Evolutionary conservation across 192 early-diverging fungal species (phyloP).

Genomic region (Geosiphon pyriformis): DNA sequence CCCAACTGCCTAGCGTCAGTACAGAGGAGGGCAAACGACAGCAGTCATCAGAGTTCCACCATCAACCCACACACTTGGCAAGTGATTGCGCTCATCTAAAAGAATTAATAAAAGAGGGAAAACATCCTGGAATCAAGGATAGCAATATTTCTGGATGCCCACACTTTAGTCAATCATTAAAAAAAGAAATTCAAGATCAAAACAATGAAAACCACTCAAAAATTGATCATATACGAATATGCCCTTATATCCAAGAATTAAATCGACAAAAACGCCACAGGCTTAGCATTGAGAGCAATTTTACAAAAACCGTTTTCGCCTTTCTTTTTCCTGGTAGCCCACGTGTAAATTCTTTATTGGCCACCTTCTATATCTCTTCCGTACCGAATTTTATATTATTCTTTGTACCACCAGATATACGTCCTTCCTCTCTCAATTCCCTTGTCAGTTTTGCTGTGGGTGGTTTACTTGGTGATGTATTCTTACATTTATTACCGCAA

Average conservation of each 20-base stretch:
- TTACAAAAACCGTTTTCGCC: slow-evolving; percentile 43
- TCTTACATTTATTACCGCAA: slow-evolving; percentile 78
- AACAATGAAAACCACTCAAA: background rate
- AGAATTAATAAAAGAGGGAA: slow-evolving; percentile 7
- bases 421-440: slow-evolving; percentile 54
- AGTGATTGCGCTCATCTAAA: background rate
- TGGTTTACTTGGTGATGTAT: slow-evolving; percentile 78
- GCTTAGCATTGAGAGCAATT: slow-evolving; percentile 14
- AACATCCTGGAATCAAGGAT: background rate
- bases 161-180: background rate
- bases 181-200: background rate
- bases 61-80: no score
- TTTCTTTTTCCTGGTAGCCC: slow-evolving; percentile 53
- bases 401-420: slow-evolving; percentile 65
- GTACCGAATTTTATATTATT: slow-evolving; percentile 76
- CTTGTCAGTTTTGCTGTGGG: slow-evolving; percentile 87
- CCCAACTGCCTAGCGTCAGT: no score
- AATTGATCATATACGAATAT: background rate
- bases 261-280: background rate
- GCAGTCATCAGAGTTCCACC: no score
- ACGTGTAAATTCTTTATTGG: slow-evolving; percentile 61
- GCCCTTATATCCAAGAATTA: background rate
- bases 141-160: background rate
- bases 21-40: no score
- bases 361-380: slow-evolving; percentile 75